These are phyloP conservation scores for Pseudomonodictys pantanalensis DNA, from an alignment of 495 filamentous ascomycete genomes.

Conservation along the genomic window DNA sequence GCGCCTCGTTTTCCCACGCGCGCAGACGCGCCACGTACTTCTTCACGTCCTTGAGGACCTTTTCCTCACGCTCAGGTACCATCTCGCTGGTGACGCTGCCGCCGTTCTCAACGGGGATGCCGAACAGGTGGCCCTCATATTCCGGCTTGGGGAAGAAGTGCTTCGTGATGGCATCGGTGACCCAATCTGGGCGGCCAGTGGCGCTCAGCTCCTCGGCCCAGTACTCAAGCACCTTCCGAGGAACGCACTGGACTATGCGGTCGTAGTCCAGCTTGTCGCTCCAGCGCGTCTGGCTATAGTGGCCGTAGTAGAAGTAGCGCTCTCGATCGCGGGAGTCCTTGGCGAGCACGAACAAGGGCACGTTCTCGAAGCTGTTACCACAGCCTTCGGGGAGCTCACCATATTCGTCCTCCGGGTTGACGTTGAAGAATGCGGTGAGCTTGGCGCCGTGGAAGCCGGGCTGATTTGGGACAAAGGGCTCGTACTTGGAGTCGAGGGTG, in stretches of 20 bases:
- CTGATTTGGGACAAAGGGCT: slow-evolving; percentile 36
- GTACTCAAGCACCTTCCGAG: slow-evolving; percentile 33
- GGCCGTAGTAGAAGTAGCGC: slow-evolving; percentile 39
- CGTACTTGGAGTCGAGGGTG: slow-evolving; percentile 33
- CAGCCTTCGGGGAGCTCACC: slow-evolving; percentile 11
- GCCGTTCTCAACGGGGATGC: not conserved
- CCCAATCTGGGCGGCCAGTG: slow-evolving; percentile 35
- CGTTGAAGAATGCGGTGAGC: slow-evolving; percentile 41
- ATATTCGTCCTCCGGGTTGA: slow-evolving; percentile 12
- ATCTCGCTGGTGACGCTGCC: not conserved
- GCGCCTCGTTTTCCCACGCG: slow-evolving; percentile 37
- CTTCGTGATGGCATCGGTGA: slow-evolving; percentile 38
- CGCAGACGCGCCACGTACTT: slow-evolving; percentile 32
- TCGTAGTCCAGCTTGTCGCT: slow-evolving; percentile 43
- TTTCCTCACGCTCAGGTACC: slow-evolving; percentile 16
- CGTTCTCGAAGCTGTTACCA: slow-evolving; percentile 25
- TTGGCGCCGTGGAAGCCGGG: slow-evolving; percentile 43
- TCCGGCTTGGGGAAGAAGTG: slow-evolving; percentile 39
- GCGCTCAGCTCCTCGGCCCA: slow-evolving; percentile 37
- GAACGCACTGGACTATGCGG: slow-evolving; percentile 34
- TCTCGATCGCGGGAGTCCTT: not conserved
- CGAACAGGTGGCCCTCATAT: slow-evolving; percentile 30
- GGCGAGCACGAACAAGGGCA: slow-evolving; percentile 36
- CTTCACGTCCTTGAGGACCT: slow-evolving; percentile 26
- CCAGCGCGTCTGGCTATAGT: slow-evolving; percentile 39